Evolutionary conservation across 139 green algal species (phyloP), one percentile per base, ranked within the genome.

Genomic region (Tetradesmus lagerheimii): DNA sequence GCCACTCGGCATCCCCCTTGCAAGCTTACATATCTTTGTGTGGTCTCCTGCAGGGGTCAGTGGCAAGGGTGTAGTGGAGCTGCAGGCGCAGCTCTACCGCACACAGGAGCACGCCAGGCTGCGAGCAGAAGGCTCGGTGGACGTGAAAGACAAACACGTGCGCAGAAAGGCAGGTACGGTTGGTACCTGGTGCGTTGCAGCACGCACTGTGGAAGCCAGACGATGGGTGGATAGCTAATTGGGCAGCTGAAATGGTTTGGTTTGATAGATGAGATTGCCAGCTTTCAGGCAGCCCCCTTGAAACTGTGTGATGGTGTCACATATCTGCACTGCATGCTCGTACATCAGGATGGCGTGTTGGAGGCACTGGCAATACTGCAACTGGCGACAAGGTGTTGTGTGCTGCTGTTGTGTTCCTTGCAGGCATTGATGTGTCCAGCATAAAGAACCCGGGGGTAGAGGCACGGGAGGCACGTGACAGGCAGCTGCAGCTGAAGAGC

Each of bases 11-110:
- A 31, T 6, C 15, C 25, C 20, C 23, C 57, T n/a, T n/a, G n/a
- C n/a, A n/a, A 71, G 2, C 57, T 71, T 29, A 79, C 76, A 57
- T 41, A 85, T 23, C 41, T 81, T n/a, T n/a, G n/a, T n/a, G 23
- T 31, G 50, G 37, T 14, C 45, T 78, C 25, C 27, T 84, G 71
- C 90, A 94, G 95, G 96, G 16, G 96, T 97, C 3, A 92, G 92
- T 66, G 89, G 57, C 2, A 88, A 66, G 35, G 95, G 93, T 62
- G 89, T 98, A 27, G 83, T 98, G 31, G 94, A 96, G 37, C 90
- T 98, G 38, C 93, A 97, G 50, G 95, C 96, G 1, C 93, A 98
- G 89, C 91, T 98, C 31, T 96, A 94, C 85, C 89, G 89, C 16
- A 90, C 89, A 12, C 96, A 98, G 90, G 92, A 98, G 83, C 82